Percentiles rank a stretch among this genome's conserved stretches.
These are phyloP conservation scores for Nitzschia putrida DNA, from an alignment of 108 stramenopile genomes.

Conservation along the genomic window DNA sequence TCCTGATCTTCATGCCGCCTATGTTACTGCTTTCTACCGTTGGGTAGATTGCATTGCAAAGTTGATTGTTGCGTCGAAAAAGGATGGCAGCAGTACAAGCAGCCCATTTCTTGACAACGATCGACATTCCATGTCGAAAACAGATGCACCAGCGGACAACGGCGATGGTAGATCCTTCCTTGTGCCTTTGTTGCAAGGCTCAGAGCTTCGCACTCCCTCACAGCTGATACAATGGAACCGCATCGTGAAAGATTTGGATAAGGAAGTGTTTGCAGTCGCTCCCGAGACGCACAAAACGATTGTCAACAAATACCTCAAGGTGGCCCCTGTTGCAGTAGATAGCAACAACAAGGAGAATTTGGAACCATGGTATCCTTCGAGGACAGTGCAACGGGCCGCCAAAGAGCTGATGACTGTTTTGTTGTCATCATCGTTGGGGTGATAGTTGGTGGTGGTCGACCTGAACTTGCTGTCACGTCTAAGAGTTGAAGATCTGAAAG, in stretches of 20 bases:
- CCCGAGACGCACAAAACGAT: constrained; percentile 9
- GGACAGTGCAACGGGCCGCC: constrained; percentile 8
- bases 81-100: too few relatives aligned
- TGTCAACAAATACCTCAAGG: constrained; percentile 38
- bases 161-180: background rate
- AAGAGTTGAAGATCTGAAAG: too few relatives aligned
- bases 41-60: constrained; percentile 10
- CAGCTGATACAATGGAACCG: constrained; percentile 16
- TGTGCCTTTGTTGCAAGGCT: background rate
- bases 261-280: constrained; percentile 16
- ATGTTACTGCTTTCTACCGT: constrained; percentile 18
- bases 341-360: constrained; percentile 3
- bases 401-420: constrained; percentile 38
- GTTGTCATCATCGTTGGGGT: constrained; percentile 5
- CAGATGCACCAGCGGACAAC: background rate
- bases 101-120: too few relatives aligned
- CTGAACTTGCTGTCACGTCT: too few relatives aligned
- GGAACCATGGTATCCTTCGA: constrained; percentile 32
- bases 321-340: background rate
- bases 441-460: background rate
- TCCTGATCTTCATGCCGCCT: background rate
- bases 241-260: constrained; percentile 17
- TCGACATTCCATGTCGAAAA: background rate
- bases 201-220: background rate
- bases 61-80: background rate